Base-by-base conservation (phyloP, 2,329 filamentous ascomycete species). In the Stagonosporopsis rhizophila region DNA sequence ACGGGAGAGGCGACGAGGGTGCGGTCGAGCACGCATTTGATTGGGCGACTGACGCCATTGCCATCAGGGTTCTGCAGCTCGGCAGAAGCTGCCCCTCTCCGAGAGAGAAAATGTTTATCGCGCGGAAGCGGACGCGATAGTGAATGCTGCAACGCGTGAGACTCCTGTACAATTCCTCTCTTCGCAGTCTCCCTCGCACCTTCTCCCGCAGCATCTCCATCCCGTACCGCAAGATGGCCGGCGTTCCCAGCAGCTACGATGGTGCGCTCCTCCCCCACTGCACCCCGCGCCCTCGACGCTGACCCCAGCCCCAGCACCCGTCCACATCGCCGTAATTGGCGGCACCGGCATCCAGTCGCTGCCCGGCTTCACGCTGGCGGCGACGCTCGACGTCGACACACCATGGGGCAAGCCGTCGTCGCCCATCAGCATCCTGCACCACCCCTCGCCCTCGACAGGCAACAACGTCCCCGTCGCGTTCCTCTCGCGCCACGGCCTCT, bases 281-380 rank as follows among this genome's bases (percentile, higher is more conserved):
- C n/a, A 44, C 40, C 30, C 4, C 27, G 23, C 32, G 28, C 22
- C 14, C 28, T 2, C 37, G 23, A 20, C 40, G 40, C 62, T 65
- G 44, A 70, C 48, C 58, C 48, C 38, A 48, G 23, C 1, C 30
- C 23, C 68, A 82, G 80, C 76, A 53, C 79, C 81, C 37, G 78
- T 83, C 60, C 75, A 75, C 53, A 82, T 83, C 52, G 81, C 80
- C 61, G 80, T 83, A 40, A 82, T 83, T 53, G 81, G 81, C 70
- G 95, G 95, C 69, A 99, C 95, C 35, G 95, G 95, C 51, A 89
- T 99, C 61, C 87, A 89, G 75, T 88, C 91, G 67, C 89, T 99
- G 65, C 89, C 92, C 25, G 89, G 89, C 78, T 98, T 95, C 82
- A 89, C 87, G 19, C 90, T 92, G 71, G 88, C 96, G 60, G 93